Conservation (phyloP, 805 yeast species). For the Lipomyces anomalus region DNA sequence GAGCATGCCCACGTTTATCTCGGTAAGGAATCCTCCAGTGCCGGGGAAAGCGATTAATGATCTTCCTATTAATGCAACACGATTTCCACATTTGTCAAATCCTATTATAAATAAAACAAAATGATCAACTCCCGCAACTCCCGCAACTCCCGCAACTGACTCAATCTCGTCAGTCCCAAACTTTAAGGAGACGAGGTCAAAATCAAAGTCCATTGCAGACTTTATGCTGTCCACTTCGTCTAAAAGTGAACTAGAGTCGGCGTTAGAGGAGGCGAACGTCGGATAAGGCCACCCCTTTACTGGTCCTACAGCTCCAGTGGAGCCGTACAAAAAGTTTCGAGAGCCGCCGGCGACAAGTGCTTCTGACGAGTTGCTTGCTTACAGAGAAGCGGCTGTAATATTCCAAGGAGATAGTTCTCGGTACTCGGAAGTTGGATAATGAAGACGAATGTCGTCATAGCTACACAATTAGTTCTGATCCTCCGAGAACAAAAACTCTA, state of each 20-base stretch:
- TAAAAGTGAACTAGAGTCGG: neutral
- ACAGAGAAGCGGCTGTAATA: conserved; percentile 4
- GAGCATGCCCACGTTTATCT: conserved; percentile 3
- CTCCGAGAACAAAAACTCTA: too few relatives aligned
- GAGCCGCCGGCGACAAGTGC: conserved; percentile 3
- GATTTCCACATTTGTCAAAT: conserved; percentile 3
- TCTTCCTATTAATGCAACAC: conserved; percentile 1
- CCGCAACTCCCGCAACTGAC: neutral
- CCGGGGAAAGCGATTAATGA: conserved; percentile 1
- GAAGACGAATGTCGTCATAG: conserved; percentile 3
- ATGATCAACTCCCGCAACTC: too few relatives aligned
- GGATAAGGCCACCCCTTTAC: neutral
- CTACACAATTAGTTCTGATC: neutral
- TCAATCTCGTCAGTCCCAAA: neutral
- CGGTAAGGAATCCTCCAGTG: conserved; percentile 2
- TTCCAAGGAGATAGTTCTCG: conserved; percentile 4
- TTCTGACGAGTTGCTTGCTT: conserved; percentile 1
- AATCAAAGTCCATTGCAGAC: conserved; percentile 1
- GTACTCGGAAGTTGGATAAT: conserved; percentile 3
- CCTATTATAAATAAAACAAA: neutral
- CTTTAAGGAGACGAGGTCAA: conserved; percentile 1
- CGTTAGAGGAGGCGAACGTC: neutral
- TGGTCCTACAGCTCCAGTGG: conserved; percentile 2
- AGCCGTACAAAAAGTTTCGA: conserved; percentile 2
- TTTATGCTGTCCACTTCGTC: conserved; percentile 2